These are phyloP conservation scores for Skeletonema menzelii DNA, from an alignment of 108 stramenopile genomes.

Conservation along the genomic window DNA sequence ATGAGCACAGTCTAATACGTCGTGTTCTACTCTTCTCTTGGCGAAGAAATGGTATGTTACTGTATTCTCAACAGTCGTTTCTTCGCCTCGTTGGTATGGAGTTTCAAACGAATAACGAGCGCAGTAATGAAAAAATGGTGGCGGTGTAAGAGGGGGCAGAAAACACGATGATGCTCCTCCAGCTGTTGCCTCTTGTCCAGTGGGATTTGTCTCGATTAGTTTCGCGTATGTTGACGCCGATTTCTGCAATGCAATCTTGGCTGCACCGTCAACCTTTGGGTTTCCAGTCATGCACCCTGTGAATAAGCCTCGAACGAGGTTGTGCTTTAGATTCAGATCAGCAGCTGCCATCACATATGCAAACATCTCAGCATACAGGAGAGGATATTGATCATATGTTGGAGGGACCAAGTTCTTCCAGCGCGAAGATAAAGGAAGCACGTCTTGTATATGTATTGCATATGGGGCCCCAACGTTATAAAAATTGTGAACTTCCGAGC, in stretches of 20 bases:
- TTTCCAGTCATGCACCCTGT: slow-evolving; percentile 59
- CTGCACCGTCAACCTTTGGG: slow-evolving; percentile 34
- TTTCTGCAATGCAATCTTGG: slow-evolving; percentile 16
- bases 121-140: slow-evolving; percentile 62
- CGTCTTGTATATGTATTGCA: slow-evolving; percentile 50
- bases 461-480: slow-evolving; percentile 53
- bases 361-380: slow-evolving; percentile 55
- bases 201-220: slow-evolving; percentile 14
- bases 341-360: slow-evolving; percentile 50
- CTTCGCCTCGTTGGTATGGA: slow-evolving; percentile 4
- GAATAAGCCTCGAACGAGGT: slow-evolving; percentile 31
- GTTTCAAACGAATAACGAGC: slow-evolving; percentile 44
- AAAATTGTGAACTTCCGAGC: slow-evolving; percentile 37
- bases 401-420: slow-evolving; percentile 54
- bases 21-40: slow-evolving; percentile 52
- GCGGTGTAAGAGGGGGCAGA: slow-evolving; percentile 40
- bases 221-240: slow-evolving; percentile 36
- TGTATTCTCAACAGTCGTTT: neutral
- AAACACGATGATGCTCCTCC: slow-evolving; percentile 45
- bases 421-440: slow-evolving; percentile 37
- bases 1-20: slow-evolving; percentile 39
- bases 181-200: neutral
- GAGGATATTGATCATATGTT: slow-evolving; percentile 49
- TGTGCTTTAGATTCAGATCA: slow-evolving; percentile 46
- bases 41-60: slow-evolving; percentile 46